Evolutionary conservation across 495 filamentous ascomycete species (phyloP).

Genomic region (Penicillium nucicola): DNA sequence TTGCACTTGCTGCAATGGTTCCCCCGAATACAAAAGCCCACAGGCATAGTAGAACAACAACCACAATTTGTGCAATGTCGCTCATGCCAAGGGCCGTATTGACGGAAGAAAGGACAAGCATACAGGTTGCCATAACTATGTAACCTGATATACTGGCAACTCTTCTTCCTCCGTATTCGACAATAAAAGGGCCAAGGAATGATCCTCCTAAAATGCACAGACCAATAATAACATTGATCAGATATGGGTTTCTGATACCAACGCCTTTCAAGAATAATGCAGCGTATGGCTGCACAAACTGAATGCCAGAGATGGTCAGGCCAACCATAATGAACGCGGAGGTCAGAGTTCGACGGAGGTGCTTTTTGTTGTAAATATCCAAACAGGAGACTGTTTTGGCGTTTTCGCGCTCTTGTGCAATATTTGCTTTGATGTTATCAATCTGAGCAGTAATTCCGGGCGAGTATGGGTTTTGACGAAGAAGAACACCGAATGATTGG

Average conservation of each 20-base stretch:
- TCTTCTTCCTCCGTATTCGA: slow-evolving; percentile 29
- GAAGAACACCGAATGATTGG: slow-evolving; percentile 20
- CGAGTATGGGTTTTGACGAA: slow-evolving; percentile 18
- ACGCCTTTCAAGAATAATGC: slow-evolving; percentile 23
- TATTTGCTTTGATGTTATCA: slow-evolving; percentile 20
- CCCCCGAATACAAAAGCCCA: slow-evolving; percentile 31
- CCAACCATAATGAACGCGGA: slow-evolving; percentile 27
- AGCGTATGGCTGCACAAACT: slow-evolving; percentile 29
- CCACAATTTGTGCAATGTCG: slow-evolving; percentile 13
- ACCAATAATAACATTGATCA: slow-evolving; percentile 29
- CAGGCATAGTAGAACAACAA: slow-evolving; percentile 22
- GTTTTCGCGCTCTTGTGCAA: slow-evolving; percentile 15
- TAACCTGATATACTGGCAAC: slow-evolving; percentile 22
- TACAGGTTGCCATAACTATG: slow-evolving; percentile 22
- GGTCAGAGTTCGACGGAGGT: slow-evolving; percentile 19
- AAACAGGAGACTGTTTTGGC: slow-evolving; percentile 7
- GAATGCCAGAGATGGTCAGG: slow-evolving; percentile 25
- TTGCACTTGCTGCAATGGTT: slow-evolving; percentile 20
- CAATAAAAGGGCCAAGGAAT: slow-evolving; percentile 17
- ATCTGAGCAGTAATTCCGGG: slow-evolving; percentile 19
- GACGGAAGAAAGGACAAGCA: slow-evolving; percentile 26
- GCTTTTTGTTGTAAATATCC: slow-evolving; percentile 20
- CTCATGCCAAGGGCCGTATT: slow-evolving; percentile 13
- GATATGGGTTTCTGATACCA: slow-evolving; percentile 24
- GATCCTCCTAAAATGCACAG: slow-evolving; percentile 26